These are phyloP conservation scores for Rhytidhysteron rufulum DNA, from an alignment of 2,329 filamentous ascomycete species.

Conservation along the genomic window DNA sequence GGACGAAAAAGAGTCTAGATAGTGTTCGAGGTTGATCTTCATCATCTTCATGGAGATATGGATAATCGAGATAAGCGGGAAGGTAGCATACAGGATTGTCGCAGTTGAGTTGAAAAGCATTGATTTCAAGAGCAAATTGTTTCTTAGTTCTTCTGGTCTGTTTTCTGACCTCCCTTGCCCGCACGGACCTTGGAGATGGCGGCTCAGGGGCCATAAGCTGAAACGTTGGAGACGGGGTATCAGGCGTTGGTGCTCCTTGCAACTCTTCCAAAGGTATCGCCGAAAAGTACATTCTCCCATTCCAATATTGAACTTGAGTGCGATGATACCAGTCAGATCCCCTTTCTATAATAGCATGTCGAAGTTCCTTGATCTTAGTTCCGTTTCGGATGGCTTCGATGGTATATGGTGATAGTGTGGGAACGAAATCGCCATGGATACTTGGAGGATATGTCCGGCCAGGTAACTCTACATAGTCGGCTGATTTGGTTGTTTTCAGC, in stretches of 20 bases:
- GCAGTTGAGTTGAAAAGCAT: slow-evolving; percentile 15
- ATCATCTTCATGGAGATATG: neutral
- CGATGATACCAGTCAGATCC: slow-evolving; percentile 22
- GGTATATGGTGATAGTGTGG: slow-evolving; percentile 12
- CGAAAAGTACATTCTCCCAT: slow-evolving; percentile 25
- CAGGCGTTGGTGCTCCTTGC: slow-evolving; percentile 3
- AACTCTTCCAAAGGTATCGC: slow-evolving; percentile 11
- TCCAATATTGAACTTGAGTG: slow-evolving; percentile 23
- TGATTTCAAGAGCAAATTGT: slow-evolving; percentile 13
- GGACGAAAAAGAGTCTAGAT: slow-evolving; percentile 23
- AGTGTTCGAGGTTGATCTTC: slow-evolving; percentile 4
- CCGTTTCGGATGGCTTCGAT: slow-evolving; percentile 23
- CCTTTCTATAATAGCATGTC: slow-evolving; percentile 19
- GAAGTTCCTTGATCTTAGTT: slow-evolving; percentile 14
- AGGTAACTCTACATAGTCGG: slow-evolving; percentile 22
- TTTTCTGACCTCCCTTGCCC: neutral
- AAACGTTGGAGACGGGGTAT: neutral
- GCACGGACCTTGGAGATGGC: neutral
- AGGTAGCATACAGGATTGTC: slow-evolving; percentile 20
- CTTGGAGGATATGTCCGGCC: slow-evolving; percentile 14
- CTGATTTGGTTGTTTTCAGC: slow-evolving; percentile 16
- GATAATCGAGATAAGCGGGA: slow-evolving; percentile 22
- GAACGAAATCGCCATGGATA: slow-evolving; percentile 19
- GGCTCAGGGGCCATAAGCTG: neutral
- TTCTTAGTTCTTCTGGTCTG: neutral